Conservation (phyloP, 2,329 filamentous ascomycete genomes). For the Dactylellina sp. region DNA sequence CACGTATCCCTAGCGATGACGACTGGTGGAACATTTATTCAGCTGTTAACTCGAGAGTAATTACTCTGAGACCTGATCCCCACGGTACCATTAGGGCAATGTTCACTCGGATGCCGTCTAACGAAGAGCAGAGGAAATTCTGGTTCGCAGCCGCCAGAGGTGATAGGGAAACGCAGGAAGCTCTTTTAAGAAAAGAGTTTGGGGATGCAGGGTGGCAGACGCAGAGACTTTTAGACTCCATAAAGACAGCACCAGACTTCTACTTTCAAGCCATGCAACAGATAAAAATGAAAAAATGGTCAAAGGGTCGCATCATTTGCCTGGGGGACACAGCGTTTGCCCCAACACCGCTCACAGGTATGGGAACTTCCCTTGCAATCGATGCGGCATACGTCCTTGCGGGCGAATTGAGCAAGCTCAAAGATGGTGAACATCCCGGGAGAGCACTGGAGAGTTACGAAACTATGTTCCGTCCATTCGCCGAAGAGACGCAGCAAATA, state of each 20-base stretch:
- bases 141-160: constrained; percentile 19
- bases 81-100: constrained; percentile 29
- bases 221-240: constrained; percentile 64
- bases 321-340: constrained; percentile 70
- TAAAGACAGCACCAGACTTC: constrained; percentile 66
- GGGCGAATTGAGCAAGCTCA: constrained; percentile 66
- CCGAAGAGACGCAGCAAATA: constrained; percentile 64
- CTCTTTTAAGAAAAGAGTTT: constrained; percentile 60
- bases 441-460: constrained; percentile 67
- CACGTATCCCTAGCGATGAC: constrained; percentile 16
- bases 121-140: constrained; percentile 17
- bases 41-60: constrained; percentile 18
- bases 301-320: constrained; percentile 66
- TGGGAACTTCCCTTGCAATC: constrained; percentile 68
- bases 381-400: constrained; percentile 71
- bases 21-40: constrained; percentile 40
- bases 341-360: constrained; percentile 67
- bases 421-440: constrained; percentile 57
- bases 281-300: constrained; percentile 66
- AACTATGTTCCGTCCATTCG: constrained; percentile 65
- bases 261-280: constrained; percentile 66
- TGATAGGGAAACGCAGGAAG: constrained; percentile 26
- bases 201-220: constrained; percentile 66
- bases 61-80: constrained; percentile 32
- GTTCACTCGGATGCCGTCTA: constrained; percentile 31